Base-by-base conservation (phyloP, 305 asterid species). In the Plantago rigida region DNA sequence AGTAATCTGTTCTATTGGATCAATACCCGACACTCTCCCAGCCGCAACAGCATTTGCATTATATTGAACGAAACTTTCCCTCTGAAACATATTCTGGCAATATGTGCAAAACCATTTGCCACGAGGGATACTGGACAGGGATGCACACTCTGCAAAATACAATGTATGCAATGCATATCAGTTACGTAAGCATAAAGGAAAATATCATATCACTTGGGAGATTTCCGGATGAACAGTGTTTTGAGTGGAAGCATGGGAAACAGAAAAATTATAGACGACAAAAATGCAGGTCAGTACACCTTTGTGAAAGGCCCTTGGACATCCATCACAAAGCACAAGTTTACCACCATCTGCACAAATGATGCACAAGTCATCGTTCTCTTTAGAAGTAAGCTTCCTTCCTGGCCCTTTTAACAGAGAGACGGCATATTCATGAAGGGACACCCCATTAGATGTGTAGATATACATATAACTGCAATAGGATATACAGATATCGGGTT, bases 281-380 rank as follows among this genome's bases (percentile, higher is more conserved):
- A 36, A 56, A 47, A 47, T 55, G 28, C 44, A 42, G 62, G 47
- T 44, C 54, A 59, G 73, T 62, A 70, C 69, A 93, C 99, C 99
- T 93, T 80, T 89, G 71, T 93, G 99, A 73, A 93, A 93, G 68
- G 99, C 89, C 78, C 95, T 87, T 56, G 99, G 99, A 78, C 99
- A 93, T 69, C 97, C 99, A 82, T 89, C 95, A 81, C 99, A 93
- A 51, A 83, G 94, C 75, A 89, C 96, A 71, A 93, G 94, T 66
- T 82, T 82, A 62, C 99, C 99, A 82, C 99, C 99, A 85, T 93
- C 99, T 15, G 88, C 97, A 56, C 99, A 93, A 59, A 89, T 89
- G 82, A 77, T 82, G 95, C 99, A 93, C 79, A 93, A 73, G 74
- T 89, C 92, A 81, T 84, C 95, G 67, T 82, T 89, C 70, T 85